phyloP scores from a whole-genome alignment of 2,329 filamentous ascomycete genomes.

The Trichoderma harzianum region DNA sequence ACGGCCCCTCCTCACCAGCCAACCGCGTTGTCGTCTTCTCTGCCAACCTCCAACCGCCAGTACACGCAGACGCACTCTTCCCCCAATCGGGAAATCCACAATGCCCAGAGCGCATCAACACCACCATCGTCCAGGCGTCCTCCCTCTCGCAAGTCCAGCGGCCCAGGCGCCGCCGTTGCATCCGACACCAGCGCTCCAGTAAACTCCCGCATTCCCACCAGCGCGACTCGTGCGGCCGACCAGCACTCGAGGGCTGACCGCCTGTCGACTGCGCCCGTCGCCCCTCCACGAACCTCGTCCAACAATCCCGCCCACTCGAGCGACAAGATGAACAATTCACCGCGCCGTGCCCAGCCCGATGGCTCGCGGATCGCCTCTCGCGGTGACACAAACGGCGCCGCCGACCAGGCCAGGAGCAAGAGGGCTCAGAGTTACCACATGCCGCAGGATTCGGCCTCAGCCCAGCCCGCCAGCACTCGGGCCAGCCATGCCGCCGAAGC shows the following conservation, averaged over 20 bases:
- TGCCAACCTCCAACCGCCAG: conserved; percentile 48
- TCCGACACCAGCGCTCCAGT: conserved; percentile 42
- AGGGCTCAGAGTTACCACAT: conserved; percentile 27
- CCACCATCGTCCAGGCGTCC: conserved; percentile 53
- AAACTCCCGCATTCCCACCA: conserved; percentile 46
- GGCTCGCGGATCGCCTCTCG: conserved; percentile 35
- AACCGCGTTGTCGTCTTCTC: conserved; percentile 46
- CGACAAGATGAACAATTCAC: conserved; percentile 44
- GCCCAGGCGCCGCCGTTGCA: conserved; percentile 40
- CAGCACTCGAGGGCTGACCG: conserved; percentile 47
- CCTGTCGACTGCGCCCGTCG: conserved; percentile 63
- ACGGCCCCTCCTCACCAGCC: conserved; percentile 55
- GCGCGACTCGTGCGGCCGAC: conserved; percentile 41
- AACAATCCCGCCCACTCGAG: conserved; percentile 48
- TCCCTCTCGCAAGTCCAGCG: conserved; percentile 50
- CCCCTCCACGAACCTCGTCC: conserved; percentile 79
- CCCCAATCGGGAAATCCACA: conserved; percentile 54
- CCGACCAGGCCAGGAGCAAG: conserved; percentile 32
- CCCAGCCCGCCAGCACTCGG: conserved; percentile 36
- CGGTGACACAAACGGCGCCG: conserved; percentile 28
- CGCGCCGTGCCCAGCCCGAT: conserved; percentile 39
- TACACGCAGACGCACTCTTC: conserved; percentile 52
- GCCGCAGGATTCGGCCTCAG: conserved; percentile 38
- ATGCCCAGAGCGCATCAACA: conserved; percentile 50
- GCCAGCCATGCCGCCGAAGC: conserved; percentile 39